These are phyloP conservation scores for Naegleria lovaniensis DNA, from an alignment of 208 protist genomes.

Conservation along the genomic window DNA sequence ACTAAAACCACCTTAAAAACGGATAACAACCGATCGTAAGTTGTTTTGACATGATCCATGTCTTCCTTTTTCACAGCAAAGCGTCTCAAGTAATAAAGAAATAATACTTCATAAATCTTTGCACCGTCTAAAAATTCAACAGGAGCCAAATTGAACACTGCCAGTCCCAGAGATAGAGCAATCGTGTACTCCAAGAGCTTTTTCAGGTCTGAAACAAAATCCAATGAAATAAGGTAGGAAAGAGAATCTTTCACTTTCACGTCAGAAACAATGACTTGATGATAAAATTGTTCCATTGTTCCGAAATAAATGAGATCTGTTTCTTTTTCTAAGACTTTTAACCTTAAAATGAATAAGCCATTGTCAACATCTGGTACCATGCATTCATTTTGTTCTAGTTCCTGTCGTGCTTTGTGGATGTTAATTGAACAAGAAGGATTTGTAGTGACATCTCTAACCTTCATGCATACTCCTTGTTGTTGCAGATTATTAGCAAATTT, in stretches of 20 bases:
- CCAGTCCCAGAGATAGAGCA: background rate
- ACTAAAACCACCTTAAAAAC: background rate
- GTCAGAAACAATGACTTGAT: background rate
- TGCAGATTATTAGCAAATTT: too few relatives aligned
- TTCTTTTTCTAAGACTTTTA: background rate
- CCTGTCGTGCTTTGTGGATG: background rate
- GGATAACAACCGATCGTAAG: background rate
- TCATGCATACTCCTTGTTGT: background rate
- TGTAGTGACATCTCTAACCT: background rate
- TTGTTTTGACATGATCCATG: background rate
- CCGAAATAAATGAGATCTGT: background rate
- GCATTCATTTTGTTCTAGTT: background rate
- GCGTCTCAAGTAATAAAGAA: background rate
- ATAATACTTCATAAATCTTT: background rate
- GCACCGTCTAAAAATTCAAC: background rate
- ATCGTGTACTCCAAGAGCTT: background rate
- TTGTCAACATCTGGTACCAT: background rate
- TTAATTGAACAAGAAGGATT: background rate
- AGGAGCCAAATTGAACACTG: constrained; percentile 10
- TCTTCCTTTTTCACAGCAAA: background rate
- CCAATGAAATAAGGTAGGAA: background rate
- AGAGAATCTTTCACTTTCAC: background rate
- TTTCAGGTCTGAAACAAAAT: background rate
- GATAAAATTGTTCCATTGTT: background rate
- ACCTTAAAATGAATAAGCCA: background rate